phyloP scores from a whole-genome alignment of 805 yeast species.

The Spathaspora arborariae region DNA sequence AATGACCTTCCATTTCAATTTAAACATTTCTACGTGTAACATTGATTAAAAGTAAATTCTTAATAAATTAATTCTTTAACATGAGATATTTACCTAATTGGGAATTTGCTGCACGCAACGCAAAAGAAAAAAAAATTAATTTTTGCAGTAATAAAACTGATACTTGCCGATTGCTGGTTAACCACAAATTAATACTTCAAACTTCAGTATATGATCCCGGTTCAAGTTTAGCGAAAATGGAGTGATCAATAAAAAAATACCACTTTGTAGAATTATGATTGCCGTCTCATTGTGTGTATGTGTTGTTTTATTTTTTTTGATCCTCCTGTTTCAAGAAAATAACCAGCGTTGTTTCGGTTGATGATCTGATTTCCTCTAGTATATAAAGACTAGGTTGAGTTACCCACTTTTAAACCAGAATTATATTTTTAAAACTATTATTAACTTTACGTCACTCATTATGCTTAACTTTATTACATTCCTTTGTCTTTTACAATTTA shows the following conservation, averaged over 20 bases:
- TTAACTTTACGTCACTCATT: too few relatives aligned
- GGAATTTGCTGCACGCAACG: slow-evolving; percentile 7
- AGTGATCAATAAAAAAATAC: not conserved
- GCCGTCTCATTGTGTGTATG: not conserved
- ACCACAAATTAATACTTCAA: not conserved
- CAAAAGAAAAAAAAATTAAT: not conserved
- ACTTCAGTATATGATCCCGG: not conserved
- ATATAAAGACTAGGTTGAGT: too few relatives aligned
- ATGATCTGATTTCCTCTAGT: not conserved
- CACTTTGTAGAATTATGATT: not conserved
- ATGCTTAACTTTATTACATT: slow-evolving; percentile 8
- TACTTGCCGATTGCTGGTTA: not conserved
- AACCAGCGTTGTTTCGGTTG: not conserved
- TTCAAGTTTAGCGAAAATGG: not conserved
- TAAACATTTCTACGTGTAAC: not conserved
- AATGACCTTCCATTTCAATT: not conserved
- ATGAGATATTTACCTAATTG: slow-evolving; percentile 5
- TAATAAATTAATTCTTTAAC: not conserved
- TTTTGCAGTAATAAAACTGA: not conserved
- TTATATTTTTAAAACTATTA: too few relatives aligned
- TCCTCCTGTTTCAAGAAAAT: not conserved
- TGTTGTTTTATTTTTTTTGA: too few relatives aligned
- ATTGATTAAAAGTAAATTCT: not conserved
- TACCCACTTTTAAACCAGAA: too few relatives aligned
- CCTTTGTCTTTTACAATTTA: slow-evolving; percentile 16